These are phyloP conservation scores for Talaromyces thailandensis DNA, from an alignment of 495 filamentous ascomycete genomes.

Conservation along the genomic window DNA sequence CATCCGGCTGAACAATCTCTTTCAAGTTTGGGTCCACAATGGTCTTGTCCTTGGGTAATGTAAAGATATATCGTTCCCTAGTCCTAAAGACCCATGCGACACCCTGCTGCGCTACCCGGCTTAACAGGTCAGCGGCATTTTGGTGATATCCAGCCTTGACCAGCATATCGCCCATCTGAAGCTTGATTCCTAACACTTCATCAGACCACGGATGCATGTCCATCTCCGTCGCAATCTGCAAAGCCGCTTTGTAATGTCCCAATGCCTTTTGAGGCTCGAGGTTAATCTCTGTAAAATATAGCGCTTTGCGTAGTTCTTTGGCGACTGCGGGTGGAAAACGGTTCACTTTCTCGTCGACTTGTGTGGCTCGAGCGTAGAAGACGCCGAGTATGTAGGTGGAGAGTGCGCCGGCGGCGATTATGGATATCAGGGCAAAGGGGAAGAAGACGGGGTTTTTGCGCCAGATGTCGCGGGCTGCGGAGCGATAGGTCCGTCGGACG, in stretches of 20 bases:
- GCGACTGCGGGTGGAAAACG: constrained; percentile 76
- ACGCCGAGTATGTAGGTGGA: constrained; percentile 29
- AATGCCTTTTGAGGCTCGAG: constrained; percentile 64
- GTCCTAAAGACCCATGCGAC: constrained; percentile 53
- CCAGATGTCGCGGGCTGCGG: constrained; percentile 36
- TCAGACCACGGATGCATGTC: constrained; percentile 81
- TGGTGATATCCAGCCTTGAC: constrained; percentile 60
- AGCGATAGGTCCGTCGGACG: constrained; percentile 22
- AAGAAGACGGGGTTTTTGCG: constrained; percentile 38
- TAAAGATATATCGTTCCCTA: constrained; percentile 42
- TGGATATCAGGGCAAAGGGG: constrained; percentile 38
- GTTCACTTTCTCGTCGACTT: constrained; percentile 55
- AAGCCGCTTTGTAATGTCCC: constrained; percentile 70
- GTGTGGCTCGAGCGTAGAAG: constrained; percentile 53
- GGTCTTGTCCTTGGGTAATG: background rate
- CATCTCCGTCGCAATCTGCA: constrained; percentile 58
- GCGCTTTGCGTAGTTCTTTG: constrained; percentile 67
- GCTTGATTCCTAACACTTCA: constrained; percentile 81
- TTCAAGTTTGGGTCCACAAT: background rate
- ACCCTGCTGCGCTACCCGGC: constrained; percentile 44
- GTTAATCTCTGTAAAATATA: constrained; percentile 75
- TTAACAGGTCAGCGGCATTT: constrained; percentile 64
- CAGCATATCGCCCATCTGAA: constrained; percentile 67
- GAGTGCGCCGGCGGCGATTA: constrained; percentile 25
- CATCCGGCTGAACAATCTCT: constrained; percentile 1